A percentile compares a stretch with the other conserved stretches of the same genome.
phyloP scores from a whole-genome alignment of 768 basidiomycete species.

The Panus rudis region DNA sequence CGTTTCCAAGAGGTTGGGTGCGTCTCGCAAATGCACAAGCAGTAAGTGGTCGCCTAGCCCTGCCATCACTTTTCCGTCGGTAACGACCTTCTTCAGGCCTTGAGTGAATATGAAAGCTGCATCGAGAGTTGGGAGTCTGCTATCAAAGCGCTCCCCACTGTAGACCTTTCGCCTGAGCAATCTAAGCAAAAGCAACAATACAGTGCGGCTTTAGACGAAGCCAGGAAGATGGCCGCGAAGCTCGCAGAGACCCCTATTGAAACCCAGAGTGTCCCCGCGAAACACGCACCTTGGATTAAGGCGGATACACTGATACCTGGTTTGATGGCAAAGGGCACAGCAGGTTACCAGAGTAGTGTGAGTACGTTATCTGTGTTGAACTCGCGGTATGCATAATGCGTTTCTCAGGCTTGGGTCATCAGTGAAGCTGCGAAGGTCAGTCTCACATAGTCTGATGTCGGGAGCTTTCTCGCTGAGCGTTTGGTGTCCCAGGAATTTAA shows the following conservation, averaged over 20 bases:
- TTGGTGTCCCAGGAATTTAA: too few relatives aligned
- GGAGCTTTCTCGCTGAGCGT: too few relatives aligned
- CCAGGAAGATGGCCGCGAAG: neutral
- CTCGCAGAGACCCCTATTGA: neutral
- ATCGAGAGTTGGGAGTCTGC: constrained; percentile 22
- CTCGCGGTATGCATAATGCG: too few relatives aligned
- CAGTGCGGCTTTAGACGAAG: constrained; percentile 21
- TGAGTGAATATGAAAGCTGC: constrained; percentile 7
- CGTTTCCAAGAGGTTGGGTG: constrained; percentile 35
- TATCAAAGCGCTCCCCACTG: constrained; percentile 22
- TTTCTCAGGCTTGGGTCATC: too few relatives aligned
- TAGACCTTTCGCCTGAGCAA: constrained; percentile 25
- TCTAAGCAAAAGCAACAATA: constrained; percentile 31
- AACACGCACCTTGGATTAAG: neutral
- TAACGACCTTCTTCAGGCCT: constrained; percentile 9
- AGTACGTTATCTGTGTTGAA: too few relatives aligned
- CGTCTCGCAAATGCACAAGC: constrained; percentile 27
- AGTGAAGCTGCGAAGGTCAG: too few relatives aligned
- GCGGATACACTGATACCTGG: neutral
- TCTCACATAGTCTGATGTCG: too few relatives aligned
- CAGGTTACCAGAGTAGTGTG: neutral
- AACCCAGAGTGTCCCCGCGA: neutral
- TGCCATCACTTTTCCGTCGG: neutral
- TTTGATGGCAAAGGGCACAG: neutral
- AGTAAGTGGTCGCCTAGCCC: neutral